Evolutionary conservation across 2,329 filamentous ascomycete species (phyloP), one percentile per base, ranked within the genome.

Genomic region (Zelopaecilomyces penicillatus): DNA sequence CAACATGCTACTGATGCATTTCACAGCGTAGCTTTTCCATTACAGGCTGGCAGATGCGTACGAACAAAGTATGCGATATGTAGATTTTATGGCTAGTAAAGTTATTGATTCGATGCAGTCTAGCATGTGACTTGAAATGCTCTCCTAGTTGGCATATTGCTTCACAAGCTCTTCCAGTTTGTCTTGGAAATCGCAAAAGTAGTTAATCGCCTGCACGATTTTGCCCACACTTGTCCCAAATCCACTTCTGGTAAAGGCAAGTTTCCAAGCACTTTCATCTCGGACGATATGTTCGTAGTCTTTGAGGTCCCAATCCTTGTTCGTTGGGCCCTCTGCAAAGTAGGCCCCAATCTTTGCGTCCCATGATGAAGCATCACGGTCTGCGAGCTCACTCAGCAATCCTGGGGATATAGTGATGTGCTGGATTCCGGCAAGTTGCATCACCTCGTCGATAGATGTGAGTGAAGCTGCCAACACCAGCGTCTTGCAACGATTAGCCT

Each of bases 351-450:
- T 19, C 19, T 19, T 19, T 19, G 19, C 19, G 19, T 19, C 19
- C 19, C 19, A 19, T 0, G 55, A 43, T 4, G 62, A 56, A 5
- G 59, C 52, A 0, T 64, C 54, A 9, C 65, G 65, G 9, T 61
- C 57, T 0, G 67, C 62, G n/a, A 80, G 64, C 31, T 69, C 61
- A 6, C 58, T 59, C 28, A 83, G 61, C 2, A 82, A 59, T 1
- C 60, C 61, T 0, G 78, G 77, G 0, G 77, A 67, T 32, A 84
- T 67, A 0, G 79, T 82, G 26, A 83, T 73, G 54, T 80, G 74
- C 33, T 78, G 64, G 2, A 74, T 71, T 0, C 78, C 77, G 2
- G 75, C 74, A 2, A 83, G 65, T 38, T 65, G 65, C 64, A 78
- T 73, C n/a, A 78, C 73, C 52, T 84, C 77, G 2, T 74, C 68